Evolutionary conservation across 192 early-diverging fungal genomes (phyloP), one percentile per base, ranked within the genome.

Genomic region (Paraglomus brasilianum): DNA sequence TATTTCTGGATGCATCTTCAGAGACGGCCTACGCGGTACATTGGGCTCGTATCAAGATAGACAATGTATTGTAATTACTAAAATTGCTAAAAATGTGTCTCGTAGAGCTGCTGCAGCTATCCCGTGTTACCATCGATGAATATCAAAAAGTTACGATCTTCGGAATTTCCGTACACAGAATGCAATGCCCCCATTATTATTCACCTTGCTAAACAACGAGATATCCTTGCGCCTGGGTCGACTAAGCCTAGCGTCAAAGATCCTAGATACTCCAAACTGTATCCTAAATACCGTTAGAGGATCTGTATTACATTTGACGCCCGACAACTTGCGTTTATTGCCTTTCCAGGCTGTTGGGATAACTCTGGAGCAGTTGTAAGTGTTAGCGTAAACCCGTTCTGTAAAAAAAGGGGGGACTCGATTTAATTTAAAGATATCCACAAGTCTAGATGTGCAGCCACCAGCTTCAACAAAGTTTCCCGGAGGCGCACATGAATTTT

Each of bases 281-380:
- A 58, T 86, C 24, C 72, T 79, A 44, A 82, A 81, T 57, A 83
- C 81, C 3, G 59, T 62, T 60, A 78, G 80, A 21, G 85, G 85
- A 15, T 75, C 81, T 7, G 82, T 86, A 8, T 82, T 79, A 24
- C 85, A 86, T 67, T 70, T 86, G 58, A 80, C 83, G 8, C 73
- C 81, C 2, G 82, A 86, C 39, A 84, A 77, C 56, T 49, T 84
- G 66, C 66, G 75, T 7, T 46, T 55, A 1, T 74, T 83, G 48
- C 72, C 75, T 39, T 75, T 77, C 30, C 74, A 70, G 60, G 74
- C 79, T n/a, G 39, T 80, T n/a, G 77, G 76, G 56, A 55, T 86
- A 6, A 72, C 76, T 5, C 55, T 84, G 48, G 85, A 86, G 39
- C 77, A 83, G 38, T 75, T 86, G 66, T 69, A 21, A 39, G 51